Percentiles rank a stretch among this genome's conserved stretches.
These are phyloP conservation scores for Hypoxylon lienhwacheense DNA, from an alignment of 495 filamentous ascomycete species.

Conservation along the genomic window DNA sequence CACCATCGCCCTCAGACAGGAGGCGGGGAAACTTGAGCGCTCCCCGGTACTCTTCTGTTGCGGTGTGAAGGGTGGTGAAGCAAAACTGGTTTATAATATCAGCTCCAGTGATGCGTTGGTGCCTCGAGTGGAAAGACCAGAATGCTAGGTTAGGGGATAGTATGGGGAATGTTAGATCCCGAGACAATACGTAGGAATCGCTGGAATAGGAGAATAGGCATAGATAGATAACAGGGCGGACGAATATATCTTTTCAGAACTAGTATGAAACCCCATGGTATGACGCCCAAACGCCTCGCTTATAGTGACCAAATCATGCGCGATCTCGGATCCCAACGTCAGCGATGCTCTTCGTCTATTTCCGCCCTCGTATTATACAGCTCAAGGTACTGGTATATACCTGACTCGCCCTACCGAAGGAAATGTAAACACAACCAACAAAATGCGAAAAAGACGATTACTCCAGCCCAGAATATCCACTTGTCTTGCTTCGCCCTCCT, in stretches of 20 bases:
- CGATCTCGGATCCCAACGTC: background rate
- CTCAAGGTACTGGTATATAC: no score
- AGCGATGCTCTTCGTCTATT: background rate
- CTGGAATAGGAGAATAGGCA: background rate
- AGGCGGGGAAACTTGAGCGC: background rate
- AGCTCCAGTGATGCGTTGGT: no score
- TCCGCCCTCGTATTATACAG: background rate
- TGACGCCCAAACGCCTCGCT: conserved; percentile 29
- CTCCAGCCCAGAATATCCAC: conserved; percentile 94
- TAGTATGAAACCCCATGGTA: no score
- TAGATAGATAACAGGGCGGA: conserved; percentile 1
- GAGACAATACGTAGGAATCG: no score
- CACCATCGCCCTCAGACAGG: conserved; percentile 69
- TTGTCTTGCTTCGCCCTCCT: conserved; percentile 90
- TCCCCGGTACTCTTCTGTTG: background rate
- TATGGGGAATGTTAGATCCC: no score
- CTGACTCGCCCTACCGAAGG: conserved; percentile 62
- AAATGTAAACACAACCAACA: conserved; percentile 88
- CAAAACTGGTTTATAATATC: no score
- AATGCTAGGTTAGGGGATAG: no score
- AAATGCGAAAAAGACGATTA: conserved; percentile 86
- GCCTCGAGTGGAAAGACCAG: no score
- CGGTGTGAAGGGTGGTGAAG: no score
- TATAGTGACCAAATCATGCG: conserved; percentile 8
- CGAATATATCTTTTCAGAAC: conserved; percentile 1